Percentiles rank a stretch among this genome's conserved stretches.
phyloP scores from a whole-genome alignment of 768 basidiomycete genomes.

The Boletellus sp. region DNA sequence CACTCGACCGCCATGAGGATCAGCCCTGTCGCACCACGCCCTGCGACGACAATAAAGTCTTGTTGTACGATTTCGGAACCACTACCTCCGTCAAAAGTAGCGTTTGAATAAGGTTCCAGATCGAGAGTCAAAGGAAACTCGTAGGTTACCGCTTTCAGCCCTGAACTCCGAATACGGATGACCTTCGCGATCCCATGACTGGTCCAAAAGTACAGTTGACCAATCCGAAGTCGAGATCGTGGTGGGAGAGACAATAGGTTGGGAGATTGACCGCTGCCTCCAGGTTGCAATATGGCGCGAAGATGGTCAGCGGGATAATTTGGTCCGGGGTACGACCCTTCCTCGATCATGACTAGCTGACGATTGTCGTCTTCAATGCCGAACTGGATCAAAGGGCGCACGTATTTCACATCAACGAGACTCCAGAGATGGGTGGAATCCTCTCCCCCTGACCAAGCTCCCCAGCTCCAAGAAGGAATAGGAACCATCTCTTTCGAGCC shows the following conservation, averaged over 20 bases:
- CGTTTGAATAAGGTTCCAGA: not conserved
- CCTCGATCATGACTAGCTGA: not conserved
- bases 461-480: constrained; percentile 22
- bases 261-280: not conserved
- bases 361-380: constrained; percentile 1
- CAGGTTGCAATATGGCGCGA: no score
- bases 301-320: no score
- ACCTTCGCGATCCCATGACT: constrained; percentile 1
- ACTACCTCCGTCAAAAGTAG: not conserved
- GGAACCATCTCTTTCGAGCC: constrained; percentile 4
- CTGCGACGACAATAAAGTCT: constrained; percentile 14
- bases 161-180: not conserved
- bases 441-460: constrained; percentile 5
- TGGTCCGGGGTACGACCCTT: not conserved
- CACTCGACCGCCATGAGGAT: constrained; percentile 15
- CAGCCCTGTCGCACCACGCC: not conserved
- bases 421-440: not conserved
- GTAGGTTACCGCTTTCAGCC: not conserved
- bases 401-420: not conserved
- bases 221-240: not conserved
- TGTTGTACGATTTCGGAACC: constrained; percentile 2
- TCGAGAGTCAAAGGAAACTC: not conserved
- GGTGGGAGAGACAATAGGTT: not conserved
- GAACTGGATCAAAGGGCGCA: constrained; percentile 4
- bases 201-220: constrained; percentile 19